phyloP scores from a whole-genome alignment of 2,329 filamentous ascomycete species.

The Didymella lethalis region DNA sequence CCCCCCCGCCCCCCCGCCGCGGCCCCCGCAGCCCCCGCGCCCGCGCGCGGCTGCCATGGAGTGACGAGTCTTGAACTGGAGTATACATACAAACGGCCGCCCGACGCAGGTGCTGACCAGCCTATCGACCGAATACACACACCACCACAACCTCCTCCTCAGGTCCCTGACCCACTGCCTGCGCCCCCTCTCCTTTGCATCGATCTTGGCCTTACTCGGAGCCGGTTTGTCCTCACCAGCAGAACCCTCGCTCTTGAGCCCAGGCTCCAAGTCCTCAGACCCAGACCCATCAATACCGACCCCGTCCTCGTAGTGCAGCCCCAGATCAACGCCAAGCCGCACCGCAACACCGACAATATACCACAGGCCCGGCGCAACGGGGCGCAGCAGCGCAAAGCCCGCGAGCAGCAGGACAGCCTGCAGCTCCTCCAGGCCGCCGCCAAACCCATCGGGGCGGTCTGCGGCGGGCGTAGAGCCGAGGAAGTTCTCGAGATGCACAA shows the following conservation, averaged over 20 bases:
- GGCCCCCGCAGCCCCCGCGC: no score
- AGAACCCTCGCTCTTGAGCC: constrained; percentile 47
- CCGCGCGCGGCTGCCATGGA: no score
- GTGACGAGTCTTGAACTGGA: no score
- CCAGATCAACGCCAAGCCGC: constrained; percentile 87
- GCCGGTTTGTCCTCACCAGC: constrained; percentile 18
- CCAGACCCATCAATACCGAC: constrained; percentile 65
- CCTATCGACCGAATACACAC: constrained; percentile 93
- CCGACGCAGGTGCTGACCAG: constrained; percentile 94
- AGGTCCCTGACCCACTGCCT: constrained; percentile 87
- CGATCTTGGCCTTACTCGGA: constrained; percentile 49
- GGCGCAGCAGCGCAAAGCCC: constrained; percentile 87
- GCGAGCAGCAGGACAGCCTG: constrained; percentile 92
- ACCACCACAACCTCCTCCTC: constrained; percentile 92
- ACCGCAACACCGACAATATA: constrained; percentile 96
- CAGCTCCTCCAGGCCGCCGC: constrained; percentile 89
- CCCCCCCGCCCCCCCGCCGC: no score
- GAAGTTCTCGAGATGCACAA: constrained; percentile 88
- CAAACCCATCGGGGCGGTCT: constrained; percentile 69
- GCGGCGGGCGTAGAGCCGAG: constrained; percentile 69
- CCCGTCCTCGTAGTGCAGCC: constrained; percentile 91
- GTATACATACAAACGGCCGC: constrained; percentile 71
- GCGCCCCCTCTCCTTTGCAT: constrained; percentile 68
- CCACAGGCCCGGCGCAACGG: constrained; percentile 93
- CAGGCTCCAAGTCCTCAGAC: constrained; percentile 39